Evolutionary conservation across 345 rosid genomes (phyloP), one percentile per base, ranked within the genome.

Genomic region (Corymbia maculata): DNA sequence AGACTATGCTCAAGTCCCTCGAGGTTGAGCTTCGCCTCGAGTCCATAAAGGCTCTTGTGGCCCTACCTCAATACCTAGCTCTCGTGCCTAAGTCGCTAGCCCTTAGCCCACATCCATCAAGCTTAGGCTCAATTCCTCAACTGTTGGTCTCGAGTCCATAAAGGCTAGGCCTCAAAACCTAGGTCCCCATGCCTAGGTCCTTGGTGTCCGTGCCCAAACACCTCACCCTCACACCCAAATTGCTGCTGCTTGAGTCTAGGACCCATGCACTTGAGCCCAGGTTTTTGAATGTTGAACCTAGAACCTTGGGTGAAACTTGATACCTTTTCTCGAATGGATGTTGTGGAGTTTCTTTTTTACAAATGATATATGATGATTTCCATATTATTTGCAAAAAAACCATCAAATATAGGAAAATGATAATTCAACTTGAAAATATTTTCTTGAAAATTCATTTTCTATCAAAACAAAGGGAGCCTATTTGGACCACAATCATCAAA

Each of bases 301-400:
- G 2, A 5, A 66, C 42, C 79, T 30, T 3, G 1, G 16, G 4
- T 4, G 44, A 15, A 32, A 16, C 79, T 30, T 68, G 12, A 15
- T 44, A 32, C 44, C 14, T 66, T 66, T 16, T 8, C 6, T 30
- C 22, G 15, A 30, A 7, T 15, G 16, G 22, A 30, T 30, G 28
- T 68, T 4, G 13, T 7, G 6, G 21, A 30, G 5, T 66, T 68
- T 30, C 32, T 30, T 8, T 68, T 30, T 30, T 16, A 30, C 11
- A 17, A 15, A 15, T 30, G 12, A 15, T 0, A 0, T 0, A 4
- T 3, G 2, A 2, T 68, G 16, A 68, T 15, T 7, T 32, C 9
- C 44, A 30, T 15, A 16, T 66, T 8, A 66, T 30, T 66, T 66
- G 22, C 6, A n/a, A 8, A 66, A 7, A 66, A 30, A 7, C 44